Evolutionary conservation across 2,329 filamentous ascomycete genomes (phyloP).

Genomic region (Fusarium mundagurra): DNA sequence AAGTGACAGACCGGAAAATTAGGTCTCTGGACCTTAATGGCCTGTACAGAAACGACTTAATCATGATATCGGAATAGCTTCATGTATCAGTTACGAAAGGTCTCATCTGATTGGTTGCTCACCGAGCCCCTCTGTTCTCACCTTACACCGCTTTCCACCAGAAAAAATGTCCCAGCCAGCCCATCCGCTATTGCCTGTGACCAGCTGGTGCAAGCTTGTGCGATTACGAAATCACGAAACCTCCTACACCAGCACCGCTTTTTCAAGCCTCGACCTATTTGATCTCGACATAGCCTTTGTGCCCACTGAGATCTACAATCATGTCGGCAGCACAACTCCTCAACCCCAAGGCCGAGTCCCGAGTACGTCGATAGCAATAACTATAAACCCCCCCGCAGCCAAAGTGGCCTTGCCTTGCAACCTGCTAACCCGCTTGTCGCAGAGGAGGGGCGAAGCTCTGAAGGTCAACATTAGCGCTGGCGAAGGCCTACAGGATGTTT

Average conservation of each 20-base stretch:
- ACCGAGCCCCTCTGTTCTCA: conserved; percentile 31
- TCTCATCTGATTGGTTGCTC: conserved; percentile 24
- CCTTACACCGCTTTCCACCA: conserved; percentile 48
- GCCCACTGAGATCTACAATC: conserved; percentile 38
- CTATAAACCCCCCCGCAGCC: conserved; percentile 27
- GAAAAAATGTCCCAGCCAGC: conserved; percentile 49
- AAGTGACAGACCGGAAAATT: not conserved
- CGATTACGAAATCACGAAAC: conserved; percentile 45
- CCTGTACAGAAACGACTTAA: not conserved
- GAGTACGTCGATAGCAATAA: conserved; percentile 68
- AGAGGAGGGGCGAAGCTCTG: conserved; percentile 97
- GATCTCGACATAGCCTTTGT: conserved; percentile 38
- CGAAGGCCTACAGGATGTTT: conserved; percentile 91
- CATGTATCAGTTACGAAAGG: not conserved
- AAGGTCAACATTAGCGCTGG: conserved; percentile 97
- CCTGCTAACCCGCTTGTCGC: conserved; percentile 42
- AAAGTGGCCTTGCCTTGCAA: conserved; percentile 26
- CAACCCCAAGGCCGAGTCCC: conserved; percentile 98
- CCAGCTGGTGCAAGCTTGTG: conserved; percentile 45
- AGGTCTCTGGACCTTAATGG: not conserved
- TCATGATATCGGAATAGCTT: not conserved
- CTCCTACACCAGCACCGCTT: conserved; percentile 32
- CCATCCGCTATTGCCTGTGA: conserved; percentile 43
- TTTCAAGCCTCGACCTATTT: conserved; percentile 24
- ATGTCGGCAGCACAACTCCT: conserved; percentile 99